Evolutionary conservation across 169 alveolate genomes (phyloP), one percentile per base, ranked within the genome.

Genomic region (Eimeria sp.): DNA sequence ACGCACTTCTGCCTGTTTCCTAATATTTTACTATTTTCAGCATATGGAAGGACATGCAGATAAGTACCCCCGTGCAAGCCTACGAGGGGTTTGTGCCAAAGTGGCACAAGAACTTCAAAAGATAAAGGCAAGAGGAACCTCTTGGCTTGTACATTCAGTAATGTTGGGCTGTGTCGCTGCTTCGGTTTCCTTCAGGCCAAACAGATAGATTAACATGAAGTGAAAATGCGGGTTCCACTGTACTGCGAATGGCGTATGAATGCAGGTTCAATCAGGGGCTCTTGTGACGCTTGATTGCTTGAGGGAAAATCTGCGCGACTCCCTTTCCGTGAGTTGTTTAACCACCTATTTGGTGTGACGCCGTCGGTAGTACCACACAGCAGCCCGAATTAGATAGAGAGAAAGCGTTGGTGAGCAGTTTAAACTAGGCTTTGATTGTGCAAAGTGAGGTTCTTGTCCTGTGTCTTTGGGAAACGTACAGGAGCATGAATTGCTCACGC

Each of bases 401-500:
- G 30, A 18, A 5, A 75, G 30, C 86, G 34, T 40, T 65, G 6
- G n/a, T 20, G 18, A 25, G 34, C 84, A 45, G 84, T 30, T 73
- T 30, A 73, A 34, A 34, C 9, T 25, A 7, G 34, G 84, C 84
- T 18, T 9, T 73, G 5, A 43, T 16, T 14, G 5, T 10, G 13
- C 20, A 14, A 14, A 4, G 14, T 10, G 43, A 14, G 11, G 30
- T 34, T 30, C 54, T 14, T 72, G 11, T 51, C n/a, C 9, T 30
- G 49, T 9, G 14, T 5, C 11, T 4, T 30, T 65, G 43, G 34
- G 84, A 75, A 11, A 6, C 20, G 30, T n/a, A 16, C 70, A 84
- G 92, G 92, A 84, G 58, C 92, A 84, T 78, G 92, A 84, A 40
- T n/a, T 84, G 5, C 92, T 84, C 5, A 84, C 92, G 92, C 80